Base-by-base conservation (phyloP, 2,329 filamentous ascomycete species). In the Aphanoascus verrucosus region DNA sequence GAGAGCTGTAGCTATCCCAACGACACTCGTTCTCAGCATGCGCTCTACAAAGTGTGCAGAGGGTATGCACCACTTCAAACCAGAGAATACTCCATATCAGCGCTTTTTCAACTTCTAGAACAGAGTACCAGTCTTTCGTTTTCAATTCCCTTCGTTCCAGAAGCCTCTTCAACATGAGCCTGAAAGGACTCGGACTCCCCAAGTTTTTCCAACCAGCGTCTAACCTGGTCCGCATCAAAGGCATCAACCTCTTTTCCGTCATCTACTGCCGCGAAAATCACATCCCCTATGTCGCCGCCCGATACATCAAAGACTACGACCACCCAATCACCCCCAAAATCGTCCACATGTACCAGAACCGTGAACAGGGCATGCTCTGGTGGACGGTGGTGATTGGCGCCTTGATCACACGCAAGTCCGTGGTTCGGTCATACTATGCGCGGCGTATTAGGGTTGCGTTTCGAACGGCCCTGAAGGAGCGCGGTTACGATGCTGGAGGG, bases 381-480 rank as follows among this genome's bases (percentile, higher is more conserved):
- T 78, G 74, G 73, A 63, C 65, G 14, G 69, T 75, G 5, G 69
- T 54, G 49, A 64, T 54, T 57, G 65, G 50, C 56, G 61, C 56
- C 51, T 63, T 61, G 52, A 57, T 58, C 14, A 17, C 58, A 2
- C 62, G 64, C 19, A 76, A 73, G 53, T 65, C 67, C 6, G 71
- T 73, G 19, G 68, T 80, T n/a, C 68, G 79, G 17, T 72, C 70
- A 11, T 72, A 70, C 64, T 65, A 65, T 20, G 64, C 64, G 20
- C 69, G 73, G 55, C 72, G 74, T 60, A 58, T 74, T 28, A 67
- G 71, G 42, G 58, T 65, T 31, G 76, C 75, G 2, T 72, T 81
- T 46, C 59, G 61, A 43, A 64, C 71, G 47, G 72, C 73, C 11
- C 60, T 81, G 61, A 68, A 64, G 54, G 66, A 65, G 19, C 65